phyloP scores from a whole-genome alignment of 768 basidiomycete species.

The Sistotremastrum niveocremeum region DNA sequence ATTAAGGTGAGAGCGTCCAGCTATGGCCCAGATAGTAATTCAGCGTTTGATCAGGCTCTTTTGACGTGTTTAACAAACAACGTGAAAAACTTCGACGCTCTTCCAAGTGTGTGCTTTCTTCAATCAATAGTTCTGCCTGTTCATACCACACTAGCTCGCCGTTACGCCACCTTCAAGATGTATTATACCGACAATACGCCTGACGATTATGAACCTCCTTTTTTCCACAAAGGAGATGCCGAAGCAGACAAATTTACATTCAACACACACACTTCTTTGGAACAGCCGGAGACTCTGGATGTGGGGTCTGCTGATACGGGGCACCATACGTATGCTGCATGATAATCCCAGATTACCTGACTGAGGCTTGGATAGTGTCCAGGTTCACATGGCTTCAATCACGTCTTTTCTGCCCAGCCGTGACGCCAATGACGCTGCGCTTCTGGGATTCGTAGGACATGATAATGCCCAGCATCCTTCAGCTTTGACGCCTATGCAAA shows the following conservation, averaged over 20 bases:
- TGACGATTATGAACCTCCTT: slow-evolving; percentile 70
- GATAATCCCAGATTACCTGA: neutral
- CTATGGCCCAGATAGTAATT: neutral
- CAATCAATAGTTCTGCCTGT: slow-evolving; percentile 1
- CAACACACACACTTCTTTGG: slow-evolving; percentile 58
- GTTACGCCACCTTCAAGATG: slow-evolving; percentile 80
- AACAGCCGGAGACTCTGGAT: slow-evolving; percentile 60
- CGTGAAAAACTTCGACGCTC: slow-evolving; percentile 65
- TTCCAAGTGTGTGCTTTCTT: slow-evolving; percentile 47
- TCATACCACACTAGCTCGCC: slow-evolving; percentile 36
- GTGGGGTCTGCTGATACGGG: slow-evolving; percentile 58
- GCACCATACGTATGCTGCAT: slow-evolving; percentile 46
- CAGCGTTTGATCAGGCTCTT: slow-evolving; percentile 33
- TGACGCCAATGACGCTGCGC: slow-evolving; percentile 43
- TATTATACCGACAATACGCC: slow-evolving; percentile 76
- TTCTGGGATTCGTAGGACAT: slow-evolving; percentile 30
- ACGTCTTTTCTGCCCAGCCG: slow-evolving; percentile 57
- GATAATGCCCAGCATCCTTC: slow-evolving; percentile 4
- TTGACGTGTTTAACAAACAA: slow-evolving; percentile 67
- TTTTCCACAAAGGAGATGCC: slow-evolving; percentile 59
- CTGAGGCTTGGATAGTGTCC: slow-evolving; percentile 32
- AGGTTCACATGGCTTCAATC: slow-evolving; percentile 59
- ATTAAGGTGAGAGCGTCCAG: slow-evolving; percentile 40
- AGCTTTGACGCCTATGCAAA: slow-evolving; percentile 43
- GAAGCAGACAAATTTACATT: slow-evolving; percentile 71